Evolutionary conservation across 345 rosid genomes (phyloP).

Genomic region (Rhodamnia argentea): DNA sequence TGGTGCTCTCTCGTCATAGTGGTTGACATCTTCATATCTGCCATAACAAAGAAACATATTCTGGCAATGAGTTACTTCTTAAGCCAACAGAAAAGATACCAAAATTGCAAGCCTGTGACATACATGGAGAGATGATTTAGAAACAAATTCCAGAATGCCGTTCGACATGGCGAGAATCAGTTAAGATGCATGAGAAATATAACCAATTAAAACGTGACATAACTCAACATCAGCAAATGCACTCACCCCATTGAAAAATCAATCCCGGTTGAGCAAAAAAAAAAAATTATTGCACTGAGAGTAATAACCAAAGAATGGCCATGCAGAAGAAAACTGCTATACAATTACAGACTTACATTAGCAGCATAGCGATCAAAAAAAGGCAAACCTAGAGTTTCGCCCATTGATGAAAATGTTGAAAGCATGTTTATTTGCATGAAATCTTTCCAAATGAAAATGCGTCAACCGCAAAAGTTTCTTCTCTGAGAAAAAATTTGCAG

Average conservation of each 20-base stretch:
- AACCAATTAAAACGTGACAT: not conserved
- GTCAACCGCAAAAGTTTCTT: not conserved
- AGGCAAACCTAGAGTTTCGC: not conserved
- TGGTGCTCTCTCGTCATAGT: constrained; percentile 54
- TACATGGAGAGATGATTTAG: not conserved
- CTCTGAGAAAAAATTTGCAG: not conserved
- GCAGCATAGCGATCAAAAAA: not conserved
- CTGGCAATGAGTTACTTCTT: not conserved
- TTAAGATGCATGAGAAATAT: not conserved
- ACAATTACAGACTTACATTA: not conserved
- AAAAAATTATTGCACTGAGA: not conserved
- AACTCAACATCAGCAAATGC: not conserved
- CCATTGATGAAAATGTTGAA: not conserved
- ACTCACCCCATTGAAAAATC: not conserved
- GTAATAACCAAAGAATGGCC: not conserved
- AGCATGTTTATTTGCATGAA: not conserved
- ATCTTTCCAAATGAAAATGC: not conserved
- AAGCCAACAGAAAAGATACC: not conserved
- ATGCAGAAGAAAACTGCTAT: not conserved
- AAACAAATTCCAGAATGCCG: not conserved
- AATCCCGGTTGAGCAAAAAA: not conserved
- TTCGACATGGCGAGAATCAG: not conserved
- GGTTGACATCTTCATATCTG: constrained; percentile 77
- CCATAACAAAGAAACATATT: not conserved
- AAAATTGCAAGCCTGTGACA: not conserved